A percentile compares a stretch with the other conserved stretches of the same genome.
phyloP scores from a whole-genome alignment of 2,329 filamentous ascomycete genomes.

The Ascochyta rabiei region DNA sequence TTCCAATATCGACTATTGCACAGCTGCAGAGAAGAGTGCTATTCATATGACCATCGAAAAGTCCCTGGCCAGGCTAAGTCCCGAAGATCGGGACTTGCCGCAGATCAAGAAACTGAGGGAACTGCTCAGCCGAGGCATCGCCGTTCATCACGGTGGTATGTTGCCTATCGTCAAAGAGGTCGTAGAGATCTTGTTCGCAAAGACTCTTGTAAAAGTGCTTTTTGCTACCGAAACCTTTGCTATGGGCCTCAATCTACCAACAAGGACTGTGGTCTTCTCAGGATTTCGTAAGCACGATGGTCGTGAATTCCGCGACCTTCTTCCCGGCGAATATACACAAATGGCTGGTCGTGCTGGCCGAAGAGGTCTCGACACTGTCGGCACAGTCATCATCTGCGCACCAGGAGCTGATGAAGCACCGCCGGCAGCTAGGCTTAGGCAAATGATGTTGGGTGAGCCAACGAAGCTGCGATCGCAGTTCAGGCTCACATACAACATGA shows the following conservation, averaged over 20 bases:
- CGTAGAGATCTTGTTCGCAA: slow-evolving; percentile 94
- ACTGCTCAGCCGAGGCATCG: slow-evolving; percentile 84
- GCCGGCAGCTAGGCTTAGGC: slow-evolving; percentile 78
- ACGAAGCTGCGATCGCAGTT: slow-evolving; percentile 97
- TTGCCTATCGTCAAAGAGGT: slow-evolving; percentile 97
- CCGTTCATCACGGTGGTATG: slow-evolving; percentile 93
- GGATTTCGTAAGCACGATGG: slow-evolving; percentile 97
- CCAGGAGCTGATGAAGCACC: slow-evolving; percentile 85
- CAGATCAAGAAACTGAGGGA: slow-evolving; percentile 90
- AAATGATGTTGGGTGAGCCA: slow-evolving; percentile 95
- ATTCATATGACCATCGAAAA: slow-evolving; percentile 98
- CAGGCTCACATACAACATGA: slow-evolving; percentile 99
- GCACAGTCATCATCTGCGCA: slow-evolving; percentile 90
- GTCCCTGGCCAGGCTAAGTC: slow-evolving; percentile 87
- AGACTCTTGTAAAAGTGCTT: slow-evolving; percentile 92
- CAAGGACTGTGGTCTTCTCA: slow-evolving; percentile 95
- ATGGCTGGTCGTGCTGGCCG: slow-evolving; percentile 96
- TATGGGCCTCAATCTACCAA: slow-evolving; percentile 96
- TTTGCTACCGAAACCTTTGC: slow-evolving; percentile 99
- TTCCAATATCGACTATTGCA: slow-evolving; percentile 94
- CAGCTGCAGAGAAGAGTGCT: slow-evolving; percentile 89
- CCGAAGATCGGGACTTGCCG: slow-evolving; percentile 86
- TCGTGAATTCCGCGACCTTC: slow-evolving; percentile 84
- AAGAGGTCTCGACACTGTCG: slow-evolving; percentile 88
- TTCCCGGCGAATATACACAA: slow-evolving; percentile 96